Evolutionary conservation across 331 rosid genomes (phyloP).

Genomic region (Rhamnella rubrinervis): DNA sequence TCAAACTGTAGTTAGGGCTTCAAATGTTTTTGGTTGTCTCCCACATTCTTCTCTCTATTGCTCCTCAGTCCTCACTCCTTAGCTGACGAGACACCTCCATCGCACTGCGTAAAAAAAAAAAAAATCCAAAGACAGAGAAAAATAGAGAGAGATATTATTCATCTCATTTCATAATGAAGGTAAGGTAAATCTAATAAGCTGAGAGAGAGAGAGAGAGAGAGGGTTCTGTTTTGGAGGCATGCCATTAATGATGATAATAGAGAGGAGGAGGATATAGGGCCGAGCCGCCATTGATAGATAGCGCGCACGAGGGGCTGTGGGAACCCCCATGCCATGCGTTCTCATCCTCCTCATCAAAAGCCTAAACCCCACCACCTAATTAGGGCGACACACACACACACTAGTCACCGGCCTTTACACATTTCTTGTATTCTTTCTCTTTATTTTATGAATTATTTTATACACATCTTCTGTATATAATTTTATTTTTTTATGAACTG

Average conservation of each 20-base stretch:
- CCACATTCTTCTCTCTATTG: conserved; percentile 50
- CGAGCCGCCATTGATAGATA: conserved; percentile 62
- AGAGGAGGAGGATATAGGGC: conserved; percentile 22
- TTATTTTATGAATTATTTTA: too few relatives aligned
- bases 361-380: conserved; percentile 38
- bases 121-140: not conserved
- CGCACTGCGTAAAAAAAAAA: conserved; percentile 17
- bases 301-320: conserved; percentile 86
- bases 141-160: not conserved
- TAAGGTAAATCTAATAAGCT: not conserved
- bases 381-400: not conserved
- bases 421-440: not conserved
- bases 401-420: not conserved
- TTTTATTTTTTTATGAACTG: too few relatives aligned
- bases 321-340: conserved; percentile 36
- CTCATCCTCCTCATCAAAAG: conserved; percentile 30
- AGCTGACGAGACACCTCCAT: conserved; percentile 50
- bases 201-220: not conserved
- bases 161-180: not conserved
- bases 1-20: conserved; percentile 64
- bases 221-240: conserved; percentile 41
- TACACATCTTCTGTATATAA: too few relatives aligned
- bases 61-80: conserved; percentile 5
- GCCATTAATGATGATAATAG: conserved; percentile 50
- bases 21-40: conserved; percentile 73